Evolutionary conservation across 441 rosid species (phyloP).

Genomic region (Gossypium schwendimanii): DNA sequence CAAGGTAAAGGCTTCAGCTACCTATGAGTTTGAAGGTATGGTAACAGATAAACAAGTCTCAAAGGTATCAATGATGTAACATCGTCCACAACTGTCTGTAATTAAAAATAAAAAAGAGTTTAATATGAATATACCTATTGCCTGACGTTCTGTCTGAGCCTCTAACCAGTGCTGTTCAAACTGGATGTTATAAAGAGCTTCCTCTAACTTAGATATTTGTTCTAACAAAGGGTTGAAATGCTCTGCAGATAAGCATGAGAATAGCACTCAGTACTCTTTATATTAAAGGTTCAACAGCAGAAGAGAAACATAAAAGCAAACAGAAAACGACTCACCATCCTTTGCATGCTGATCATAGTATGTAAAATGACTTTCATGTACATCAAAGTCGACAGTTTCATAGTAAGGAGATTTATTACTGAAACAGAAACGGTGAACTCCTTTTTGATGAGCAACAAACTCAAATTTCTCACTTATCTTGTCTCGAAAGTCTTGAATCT

Average conservation of each 20-base stretch:
- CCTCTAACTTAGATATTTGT: constrained; percentile 55
- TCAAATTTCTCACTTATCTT: constrained; percentile 62
- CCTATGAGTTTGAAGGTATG: neutral
- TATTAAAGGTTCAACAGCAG: neutral
- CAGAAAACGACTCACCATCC: constrained; percentile 34
- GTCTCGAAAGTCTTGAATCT: constrained; percentile 53
- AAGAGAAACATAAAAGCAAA: neutral
- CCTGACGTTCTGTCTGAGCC: constrained; percentile 75
- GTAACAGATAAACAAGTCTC: neutral
- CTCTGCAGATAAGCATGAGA: constrained; percentile 33
- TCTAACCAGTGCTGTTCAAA: constrained; percentile 77
- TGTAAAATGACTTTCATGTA: constrained; percentile 55
- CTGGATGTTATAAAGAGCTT: constrained; percentile 65
- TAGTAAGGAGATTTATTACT: constrained; percentile 64
- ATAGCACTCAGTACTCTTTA: constrained; percentile 4
- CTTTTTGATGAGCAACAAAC: constrained; percentile 50
- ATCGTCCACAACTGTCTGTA: neutral
- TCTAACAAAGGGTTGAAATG: constrained; percentile 59
- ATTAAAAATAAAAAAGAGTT: neutral
- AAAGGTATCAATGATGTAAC: neutral
- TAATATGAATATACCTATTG: constrained; percentile 33
- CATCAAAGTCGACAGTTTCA: constrained; percentile 64
- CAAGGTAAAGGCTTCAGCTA: neutral
- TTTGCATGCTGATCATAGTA: constrained; percentile 63
- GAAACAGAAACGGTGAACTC: constrained; percentile 63